Base-by-base conservation (phyloP, 202 grass and related monocot species). In the Sporobolus alterniflorus region DNA sequence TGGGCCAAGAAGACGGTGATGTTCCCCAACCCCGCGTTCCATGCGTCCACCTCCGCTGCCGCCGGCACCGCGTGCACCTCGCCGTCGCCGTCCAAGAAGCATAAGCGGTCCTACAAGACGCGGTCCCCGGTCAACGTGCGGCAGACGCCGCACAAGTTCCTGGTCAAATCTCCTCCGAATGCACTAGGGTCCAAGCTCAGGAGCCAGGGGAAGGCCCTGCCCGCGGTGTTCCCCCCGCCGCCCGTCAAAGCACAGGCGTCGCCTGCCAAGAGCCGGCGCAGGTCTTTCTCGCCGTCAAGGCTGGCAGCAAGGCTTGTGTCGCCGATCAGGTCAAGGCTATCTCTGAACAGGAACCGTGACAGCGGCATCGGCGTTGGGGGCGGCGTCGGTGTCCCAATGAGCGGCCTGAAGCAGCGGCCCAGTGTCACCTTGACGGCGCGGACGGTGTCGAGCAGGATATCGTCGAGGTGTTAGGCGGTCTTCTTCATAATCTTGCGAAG, bases 1-100 rank as follows among this genome's bases (percentile, higher is more conserved):
- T 98, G 92, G 90, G 92, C 65, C 3, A 95, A 89, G 85, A 98
- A 98, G 83, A 68, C 89, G 14, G 93, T 98, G 61, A 91, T 98
- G 72, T 98, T 98, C 64, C 93, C 96, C n/a, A 98, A 98, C 20
- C 82, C 91, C 5, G 11, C 40, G 11, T 95, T 96, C 77, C 5
- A 67, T 49, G 20, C 74, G n/a, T 61, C 90, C 36, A 46, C 81
- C 33, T 85, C 86, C 60, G 22, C 78, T 43, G 18, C 86, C 21
- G 48, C 76, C 67, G 52, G 75, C 44, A 28, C 79, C 21, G 48
- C 79, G 34, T 74, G 67, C 63, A 62, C 83, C 32, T 50, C 84
- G 28, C 69, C 84, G 54, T 92, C 92, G 21, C 57, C 89, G 56
- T 72, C 78, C 21, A 88, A 87, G 78, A 87, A 94, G 50, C 87